These are phyloP conservation scores for Plasmodium falciparum DNA, from an alignment of 169 alveolate genomes.

Conservation along the genomic window DNA sequence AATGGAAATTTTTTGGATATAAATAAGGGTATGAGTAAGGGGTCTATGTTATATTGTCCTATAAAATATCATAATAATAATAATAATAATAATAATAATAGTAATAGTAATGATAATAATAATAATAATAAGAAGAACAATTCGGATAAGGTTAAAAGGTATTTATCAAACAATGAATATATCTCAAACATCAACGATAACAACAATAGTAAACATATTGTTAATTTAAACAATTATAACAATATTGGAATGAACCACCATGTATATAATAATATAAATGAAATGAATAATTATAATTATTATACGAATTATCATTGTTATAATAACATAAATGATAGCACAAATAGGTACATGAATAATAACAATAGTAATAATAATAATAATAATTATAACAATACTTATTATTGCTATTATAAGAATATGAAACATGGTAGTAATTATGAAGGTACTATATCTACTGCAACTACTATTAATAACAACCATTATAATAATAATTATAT, in stretches of 20 bases:
- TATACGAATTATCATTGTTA: not conserved
- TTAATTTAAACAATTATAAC: not conserved
- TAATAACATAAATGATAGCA: not conserved
- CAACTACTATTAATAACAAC: not conserved
- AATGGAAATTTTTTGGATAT: not conserved
- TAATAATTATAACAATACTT: conserved; percentile 5
- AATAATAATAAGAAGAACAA: not conserved
- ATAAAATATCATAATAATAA: not conserved
- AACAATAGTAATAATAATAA: not conserved
- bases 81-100: not conserved
- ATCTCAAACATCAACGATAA: not conserved
- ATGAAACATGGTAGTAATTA: conserved; percentile 22
- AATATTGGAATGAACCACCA: not conserved
- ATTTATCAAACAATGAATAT: no score
- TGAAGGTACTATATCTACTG: not conserved
- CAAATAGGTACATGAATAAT: conserved; percentile 10
- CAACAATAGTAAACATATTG: not conserved
- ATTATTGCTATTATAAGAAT: conserved; percentile 1
- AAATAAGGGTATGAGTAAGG: no score
- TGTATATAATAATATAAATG: not conserved
- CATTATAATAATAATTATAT: not conserved
- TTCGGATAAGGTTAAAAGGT: not conserved
- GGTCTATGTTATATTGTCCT: no score
- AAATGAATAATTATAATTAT: conserved; percentile 8
- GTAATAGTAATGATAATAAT: not conserved